Evolutionary conservation across 2,329 filamentous ascomycete genomes (phyloP), one percentile per base, ranked within the genome.

Genomic region (Aspergillus glaucus): DNA sequence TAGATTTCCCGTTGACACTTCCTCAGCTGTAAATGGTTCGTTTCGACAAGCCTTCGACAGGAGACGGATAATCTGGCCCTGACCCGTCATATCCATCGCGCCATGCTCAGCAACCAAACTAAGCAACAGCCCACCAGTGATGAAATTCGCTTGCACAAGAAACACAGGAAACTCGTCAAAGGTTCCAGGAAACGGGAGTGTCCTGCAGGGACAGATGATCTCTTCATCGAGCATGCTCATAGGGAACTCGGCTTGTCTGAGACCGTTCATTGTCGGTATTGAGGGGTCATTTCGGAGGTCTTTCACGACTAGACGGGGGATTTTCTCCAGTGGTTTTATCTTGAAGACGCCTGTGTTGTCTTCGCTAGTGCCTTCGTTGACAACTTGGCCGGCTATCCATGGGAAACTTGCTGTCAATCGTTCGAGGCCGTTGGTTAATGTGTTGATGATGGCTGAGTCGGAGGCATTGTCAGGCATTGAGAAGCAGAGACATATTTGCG

Each of bases 71-170:
- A 79, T 52, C 19, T 72, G 66, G 2, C 64, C 74, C 52, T 76
- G 71, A 1, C 77, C 79, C 1, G 67, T 68, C 62, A 77, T 75
- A 47, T 82, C 79, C 69, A 79, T 75, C 0, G 65, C 60, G 5
- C 69, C 67, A 53, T 82, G 79, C 21, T 78, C 71, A 6, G 65
- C 70, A 24, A 68, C 68, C 21, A 80, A 63, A 2, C 73, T 76
- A 7, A 82, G 65, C 1, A 82, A 51, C 0, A 82, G 54, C 0
- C 78, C 79, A 3, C 72, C 76, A 1, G 53, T 9, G 54, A 56
- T 43, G 50, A 48, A 48, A 50, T 28, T 52, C 24, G 42, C 49
- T 36, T 55, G 49, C 5, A 55, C 19, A 9, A 47, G 19, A 19
- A 52, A 50, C 21, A 49, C 53, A 6, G 46, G 48, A 8, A 14